Base-by-base conservation (phyloP, 805 yeast species). In the Myxozyma nipponensis region DNA sequence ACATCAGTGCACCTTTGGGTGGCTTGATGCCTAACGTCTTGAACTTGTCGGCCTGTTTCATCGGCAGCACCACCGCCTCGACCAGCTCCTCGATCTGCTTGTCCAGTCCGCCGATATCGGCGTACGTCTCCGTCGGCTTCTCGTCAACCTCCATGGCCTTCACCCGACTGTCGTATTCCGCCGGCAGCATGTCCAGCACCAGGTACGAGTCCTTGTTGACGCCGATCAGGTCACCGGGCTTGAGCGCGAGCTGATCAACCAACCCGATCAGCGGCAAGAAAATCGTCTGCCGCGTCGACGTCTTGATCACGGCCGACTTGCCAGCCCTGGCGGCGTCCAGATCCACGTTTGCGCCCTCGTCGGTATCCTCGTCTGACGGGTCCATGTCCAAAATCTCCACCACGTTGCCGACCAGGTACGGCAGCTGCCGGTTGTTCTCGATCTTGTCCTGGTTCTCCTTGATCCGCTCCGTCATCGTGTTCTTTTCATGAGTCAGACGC, bases 141-240 rank as follows among this genome's bases (percentile, higher is more conserved):
- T 93, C 98, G 67, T 93, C 99, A 45, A 93, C 98, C 69, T 93
- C 98, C 99, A 93, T 87, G 10, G 98, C 98, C 72, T 93, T 93
- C 46, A 93, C 99, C 63, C 98, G 79, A 48, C 95, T 85, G 69
- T 93, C 99, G 66, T 93, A 93, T 70, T 93, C 98, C 2, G 96
- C 89, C 9, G 98, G 98, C 59, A 93, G 75, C 5, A 95, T 89
- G 70, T 93, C 98, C 62, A 93, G 76, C 47, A 93, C 85, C 60
- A 93, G 77, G 66, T 90, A 93, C 5, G 96, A 86, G 67, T 93
- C 99, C 71, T 93, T 93, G 69, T 93, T 93, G 48, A 93, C 98
- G 63, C 99, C 98, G 52, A 93, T 95, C 62, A 93, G 75, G 66
- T 93, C 98, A 61, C 95, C 95, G n/a, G 99, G 99, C 69, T 86